Conservation (phyloP, 441 rosid genomes). For the Heliophila coronopifolia region DNA sequence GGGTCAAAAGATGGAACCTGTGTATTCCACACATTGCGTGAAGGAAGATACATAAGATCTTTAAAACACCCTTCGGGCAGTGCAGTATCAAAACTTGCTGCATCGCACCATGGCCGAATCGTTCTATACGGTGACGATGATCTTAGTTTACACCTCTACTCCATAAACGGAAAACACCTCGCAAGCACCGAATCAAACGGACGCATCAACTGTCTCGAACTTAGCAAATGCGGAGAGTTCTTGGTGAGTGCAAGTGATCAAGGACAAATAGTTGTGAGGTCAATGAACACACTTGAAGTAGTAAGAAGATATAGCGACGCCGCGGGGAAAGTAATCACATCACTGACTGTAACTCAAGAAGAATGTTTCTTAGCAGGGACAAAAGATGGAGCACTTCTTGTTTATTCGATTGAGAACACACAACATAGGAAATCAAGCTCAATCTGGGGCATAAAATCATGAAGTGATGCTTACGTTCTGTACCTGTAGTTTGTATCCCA, state of each 20-base stretch:
- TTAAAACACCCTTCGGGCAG: constrained; percentile 78
- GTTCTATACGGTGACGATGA: constrained; percentile 84
- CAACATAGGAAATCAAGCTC: constrained; percentile 52
- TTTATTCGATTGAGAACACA: constrained; percentile 83
- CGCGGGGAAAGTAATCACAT: constrained; percentile 80
- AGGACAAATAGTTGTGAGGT: constrained; percentile 83
- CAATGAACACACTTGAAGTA: constrained; percentile 85
- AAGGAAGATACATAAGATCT: constrained; percentile 92
- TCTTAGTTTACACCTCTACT: constrained; percentile 84
- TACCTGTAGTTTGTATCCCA: constrained; percentile 13
- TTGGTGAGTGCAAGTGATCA: constrained; percentile 96
- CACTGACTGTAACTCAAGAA: constrained; percentile 76
- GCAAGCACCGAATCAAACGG: constrained; percentile 93
- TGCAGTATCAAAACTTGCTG: constrained; percentile 81
- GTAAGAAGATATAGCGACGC: constrained; percentile 68
- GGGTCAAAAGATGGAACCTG: constrained; percentile 99
- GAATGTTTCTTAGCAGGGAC: constrained; percentile 97
- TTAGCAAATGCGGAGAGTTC: constrained; percentile 82
- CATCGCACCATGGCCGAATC: constrained; percentile 76
- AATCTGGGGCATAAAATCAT: constrained; percentile 48
- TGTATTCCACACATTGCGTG: constrained; percentile 78
- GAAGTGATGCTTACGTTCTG: constrained; percentile 19
- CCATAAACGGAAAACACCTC: constrained; percentile 89
- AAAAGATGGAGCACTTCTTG: constrained; percentile 89
- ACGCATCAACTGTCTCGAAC: constrained; percentile 85